Evolutionary conservation across 257 asterid genomes (phyloP).

Genomic region (Solanum sejunctum): DNA sequence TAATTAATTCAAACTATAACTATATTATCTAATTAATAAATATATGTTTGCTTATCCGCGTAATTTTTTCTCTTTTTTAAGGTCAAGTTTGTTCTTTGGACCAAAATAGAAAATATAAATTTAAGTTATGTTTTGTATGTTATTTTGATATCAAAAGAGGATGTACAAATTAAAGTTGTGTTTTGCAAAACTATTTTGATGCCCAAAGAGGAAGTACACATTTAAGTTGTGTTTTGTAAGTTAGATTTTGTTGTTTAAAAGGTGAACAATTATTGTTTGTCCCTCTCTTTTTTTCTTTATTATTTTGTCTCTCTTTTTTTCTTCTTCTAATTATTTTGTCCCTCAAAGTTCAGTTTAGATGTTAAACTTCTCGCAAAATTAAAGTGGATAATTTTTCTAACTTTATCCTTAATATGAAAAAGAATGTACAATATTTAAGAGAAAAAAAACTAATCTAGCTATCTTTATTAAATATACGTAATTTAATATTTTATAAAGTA

Average conservation of each 20-base stretch:
- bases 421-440: too few species aligned
- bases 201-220: not conserved
- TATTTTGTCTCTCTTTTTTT: not conserved
- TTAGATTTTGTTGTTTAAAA: not conserved
- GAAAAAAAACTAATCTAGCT: too few species aligned
- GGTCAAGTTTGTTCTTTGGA: not conserved
- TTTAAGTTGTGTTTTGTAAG: not conserved
- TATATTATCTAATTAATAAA: too few species aligned
- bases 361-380: not conserved
- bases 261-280: not conserved
- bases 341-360: not conserved
- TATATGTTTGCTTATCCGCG: too few species aligned
- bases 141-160: not conserved
- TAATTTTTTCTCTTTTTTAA: too few species aligned
- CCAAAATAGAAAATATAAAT: too few species aligned
- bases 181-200: not conserved
- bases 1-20: too few species aligned
- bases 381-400: too few species aligned
- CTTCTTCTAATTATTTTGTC: not conserved
- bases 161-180: not conserved
- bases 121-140: not conserved
- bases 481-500: too few species aligned
- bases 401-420: too few species aligned
- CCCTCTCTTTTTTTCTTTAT: not conserved
- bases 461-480: too few species aligned